A percentile compares a stretch with the other conserved stretches of the same genome.
Evolutionary conservation across 352 stramenopile species (phyloP).

Genomic region (Pythium pyrilobum): DNA sequence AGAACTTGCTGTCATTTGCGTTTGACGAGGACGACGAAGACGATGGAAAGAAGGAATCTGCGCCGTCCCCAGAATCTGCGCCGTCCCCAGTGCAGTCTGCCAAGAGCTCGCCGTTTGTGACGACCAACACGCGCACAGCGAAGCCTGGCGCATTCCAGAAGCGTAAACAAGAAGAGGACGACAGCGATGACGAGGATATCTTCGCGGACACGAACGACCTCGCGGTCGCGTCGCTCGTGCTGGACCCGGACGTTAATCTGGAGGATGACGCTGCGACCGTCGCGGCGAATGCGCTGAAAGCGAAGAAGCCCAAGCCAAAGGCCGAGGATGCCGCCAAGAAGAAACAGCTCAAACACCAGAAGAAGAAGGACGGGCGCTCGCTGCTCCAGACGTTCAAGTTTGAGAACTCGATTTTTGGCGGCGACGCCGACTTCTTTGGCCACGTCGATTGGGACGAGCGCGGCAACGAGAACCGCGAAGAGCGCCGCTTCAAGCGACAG

Average conservation of each 20-base stretch:
- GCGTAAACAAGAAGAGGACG: constrained; percentile 6
- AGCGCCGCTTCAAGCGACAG: constrained; percentile 53
- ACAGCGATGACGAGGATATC: constrained; percentile 23
- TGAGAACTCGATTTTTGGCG: constrained; percentile 82
- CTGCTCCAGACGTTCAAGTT: constrained; percentile 82
- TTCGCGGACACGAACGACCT: constrained; percentile 28
- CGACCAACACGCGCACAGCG: background rate
- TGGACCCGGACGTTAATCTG: constrained; percentile 19
- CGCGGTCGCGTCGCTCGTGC: constrained; percentile 40
- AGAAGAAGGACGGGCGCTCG: constrained; percentile 68
- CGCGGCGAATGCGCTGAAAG: constrained; percentile 19
- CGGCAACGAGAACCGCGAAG: constrained; percentile 48
- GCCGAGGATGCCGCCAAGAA: constrained; percentile 25
- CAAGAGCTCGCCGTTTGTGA: constrained; percentile 13
- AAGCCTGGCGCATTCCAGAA: background rate
- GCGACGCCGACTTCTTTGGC: constrained; percentile 56
- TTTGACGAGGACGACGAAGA: constrained; percentile 45
- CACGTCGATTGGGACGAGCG: constrained; percentile 71
- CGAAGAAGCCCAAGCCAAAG: constrained; percentile 30
- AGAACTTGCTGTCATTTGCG: constrained; percentile 75
- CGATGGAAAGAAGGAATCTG: background rate
- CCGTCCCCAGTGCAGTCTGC: too few species aligned
- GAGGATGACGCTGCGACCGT: constrained; percentile 23
- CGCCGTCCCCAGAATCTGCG: background rate
- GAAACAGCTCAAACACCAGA: constrained; percentile 65